A percentile compares a stretch with the other conserved stretches of the same genome.
These are phyloP conservation scores for Fusarium brachygibbosum DNA, from an alignment of 2,329 filamentous ascomycete genomes.

Conservation along the genomic window DNA sequence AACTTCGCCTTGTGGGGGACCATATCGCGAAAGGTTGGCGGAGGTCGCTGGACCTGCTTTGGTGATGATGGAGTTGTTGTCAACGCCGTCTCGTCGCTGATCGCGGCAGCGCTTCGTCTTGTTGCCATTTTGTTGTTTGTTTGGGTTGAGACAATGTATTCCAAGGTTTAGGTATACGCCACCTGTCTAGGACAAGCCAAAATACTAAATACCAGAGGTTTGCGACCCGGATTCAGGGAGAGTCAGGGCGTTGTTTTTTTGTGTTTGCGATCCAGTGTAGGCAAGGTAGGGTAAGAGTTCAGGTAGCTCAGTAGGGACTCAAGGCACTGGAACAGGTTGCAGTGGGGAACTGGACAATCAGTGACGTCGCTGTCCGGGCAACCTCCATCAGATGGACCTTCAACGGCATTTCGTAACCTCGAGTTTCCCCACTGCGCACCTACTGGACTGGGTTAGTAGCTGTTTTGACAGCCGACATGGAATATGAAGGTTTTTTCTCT, in stretches of 20 bases:
- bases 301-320: neutral
- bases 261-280: slow-evolving; percentile 24
- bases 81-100: slow-evolving; percentile 38
- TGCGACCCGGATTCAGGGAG: slow-evolving; percentile 9
- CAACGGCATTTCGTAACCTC: slow-evolving; percentile 11
- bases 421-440: slow-evolving; percentile 15
- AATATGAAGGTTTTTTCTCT: slow-evolving; percentile 27
- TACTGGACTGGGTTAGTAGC: slow-evolving; percentile 33
- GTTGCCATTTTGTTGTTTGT: slow-evolving; percentile 37
- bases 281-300: slow-evolving; percentile 10
- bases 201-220: slow-evolving; percentile 2
- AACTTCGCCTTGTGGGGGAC: slow-evolving; percentile 64
- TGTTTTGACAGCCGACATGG: slow-evolving; percentile 23
- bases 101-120: slow-evolving; percentile 42
- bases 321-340: slow-evolving; percentile 3
- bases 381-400: slow-evolving; percentile 30
- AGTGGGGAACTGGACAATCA: slow-evolving; percentile 25
- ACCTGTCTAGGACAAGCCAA: slow-evolving; percentile 14
- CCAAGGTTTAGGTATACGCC: slow-evolving; percentile 3
- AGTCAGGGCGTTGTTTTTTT: neutral
- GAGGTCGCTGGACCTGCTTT: slow-evolving; percentile 19
- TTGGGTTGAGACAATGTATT: slow-evolving; percentile 3
- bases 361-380: slow-evolving; percentile 53
- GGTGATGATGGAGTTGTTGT: slow-evolving; percentile 29
- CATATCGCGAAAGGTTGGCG: slow-evolving; percentile 35